These are phyloP conservation scores for Punctularia strigosozonata DNA, from an alignment of 768 basidiomycete species.

Conservation along the genomic window DNA sequence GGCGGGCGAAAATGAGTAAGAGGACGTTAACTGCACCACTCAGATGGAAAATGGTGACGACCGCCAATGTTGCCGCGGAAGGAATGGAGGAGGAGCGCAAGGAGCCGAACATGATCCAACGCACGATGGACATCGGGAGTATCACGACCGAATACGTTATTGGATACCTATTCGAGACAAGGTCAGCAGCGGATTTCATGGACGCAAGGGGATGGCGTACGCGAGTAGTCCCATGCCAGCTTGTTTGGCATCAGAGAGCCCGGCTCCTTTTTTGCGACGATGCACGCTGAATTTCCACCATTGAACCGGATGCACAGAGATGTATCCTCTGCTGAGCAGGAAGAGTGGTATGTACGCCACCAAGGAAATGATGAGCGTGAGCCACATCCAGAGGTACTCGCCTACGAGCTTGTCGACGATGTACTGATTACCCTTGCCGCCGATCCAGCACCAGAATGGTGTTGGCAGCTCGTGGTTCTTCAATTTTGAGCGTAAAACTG, in stretches of 20 bases:
- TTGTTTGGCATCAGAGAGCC: too few relatives aligned
- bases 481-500: not conserved
- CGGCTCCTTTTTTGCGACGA: not conserved
- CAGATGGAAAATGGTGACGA: too few relatives aligned
- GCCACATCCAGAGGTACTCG: constrained; percentile 21
- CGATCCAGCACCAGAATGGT: constrained; percentile 20
- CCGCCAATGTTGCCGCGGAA: not conserved
- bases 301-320: constrained; percentile 6
- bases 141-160: too few relatives aligned
- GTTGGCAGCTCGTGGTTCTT: too few relatives aligned
- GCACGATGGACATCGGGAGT: not conserved
- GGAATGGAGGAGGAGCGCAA: not conserved
- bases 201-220: too few relatives aligned
- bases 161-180: too few relatives aligned
- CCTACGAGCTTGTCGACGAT: constrained; percentile 9
- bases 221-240: too few relatives aligned
- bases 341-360: constrained; percentile 16
- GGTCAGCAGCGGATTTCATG: too few relatives aligned
- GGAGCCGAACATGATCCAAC: not conserved
- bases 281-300: constrained; percentile 1
- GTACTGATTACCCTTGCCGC: constrained; percentile 5
- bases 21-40: too few relatives aligned
- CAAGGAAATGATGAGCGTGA: constrained; percentile 13
- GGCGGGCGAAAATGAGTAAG: too few relatives aligned
- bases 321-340: constrained; percentile 14